Conservation (phyloP, 768 basidiomycete species). For the Tricholoma flavovirens region DNA sequence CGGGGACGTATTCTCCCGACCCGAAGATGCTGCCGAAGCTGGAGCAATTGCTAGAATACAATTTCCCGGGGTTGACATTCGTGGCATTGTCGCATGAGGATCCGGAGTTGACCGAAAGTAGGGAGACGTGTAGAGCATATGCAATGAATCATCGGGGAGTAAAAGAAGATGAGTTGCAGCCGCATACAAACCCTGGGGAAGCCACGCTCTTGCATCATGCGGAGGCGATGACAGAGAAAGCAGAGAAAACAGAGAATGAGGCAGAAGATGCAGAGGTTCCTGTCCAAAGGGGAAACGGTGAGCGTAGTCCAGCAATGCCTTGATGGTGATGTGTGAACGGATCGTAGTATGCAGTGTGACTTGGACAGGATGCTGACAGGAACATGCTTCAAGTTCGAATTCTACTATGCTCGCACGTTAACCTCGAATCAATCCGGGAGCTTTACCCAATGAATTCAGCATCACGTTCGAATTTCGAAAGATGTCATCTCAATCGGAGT, state of each 20-base stretch:
- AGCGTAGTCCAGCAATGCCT: no score
- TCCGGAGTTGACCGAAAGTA: constrained; percentile 48
- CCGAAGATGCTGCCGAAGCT: constrained; percentile 53
- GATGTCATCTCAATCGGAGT: no score
- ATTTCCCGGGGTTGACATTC: constrained; percentile 63
- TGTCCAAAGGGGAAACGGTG: no score
- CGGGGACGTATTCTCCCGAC: constrained; percentile 80
- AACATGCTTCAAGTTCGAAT: no score
- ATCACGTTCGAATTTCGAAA: no score
- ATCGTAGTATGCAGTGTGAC: no score
- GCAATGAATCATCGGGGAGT: constrained; percentile 58
- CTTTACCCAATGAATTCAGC: no score
- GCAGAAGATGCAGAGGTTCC: no score
- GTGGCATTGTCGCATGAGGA: constrained; percentile 52
- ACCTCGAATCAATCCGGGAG: no score
- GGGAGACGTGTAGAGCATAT: constrained; percentile 63
- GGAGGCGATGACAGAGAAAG: constrained; percentile 5
- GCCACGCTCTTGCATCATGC: constrained; percentile 40
- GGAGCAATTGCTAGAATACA: constrained; percentile 60
- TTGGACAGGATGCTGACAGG: no score
- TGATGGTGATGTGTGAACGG: no score
- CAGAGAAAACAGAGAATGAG: constrained; percentile 1
- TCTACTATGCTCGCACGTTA: no score
- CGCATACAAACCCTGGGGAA: constrained; percentile 50
- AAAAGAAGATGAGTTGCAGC: constrained; percentile 54